Base-by-base conservation (phyloP, 2,329 filamentous ascomycete species). In the Aureobasidium leucospermi region DNA sequence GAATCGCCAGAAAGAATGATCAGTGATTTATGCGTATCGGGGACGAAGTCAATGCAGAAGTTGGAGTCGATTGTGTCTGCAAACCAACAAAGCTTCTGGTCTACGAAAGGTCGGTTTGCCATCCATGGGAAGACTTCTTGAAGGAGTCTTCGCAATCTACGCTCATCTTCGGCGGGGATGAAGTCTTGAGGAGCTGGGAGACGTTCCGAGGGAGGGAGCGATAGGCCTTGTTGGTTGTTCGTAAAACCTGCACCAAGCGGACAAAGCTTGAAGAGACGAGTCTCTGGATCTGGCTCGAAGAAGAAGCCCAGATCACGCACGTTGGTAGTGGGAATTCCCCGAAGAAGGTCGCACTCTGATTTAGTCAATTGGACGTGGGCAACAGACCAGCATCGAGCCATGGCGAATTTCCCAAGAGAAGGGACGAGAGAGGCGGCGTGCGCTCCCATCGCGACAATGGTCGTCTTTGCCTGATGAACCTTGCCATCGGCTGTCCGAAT, bases 221-320 rank as follows among this genome's bases (percentile, higher is more conserved):
- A 77, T 1, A 76, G 71, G 19, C 68, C 77, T 48, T 64, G 66
- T 1, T 82, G 78, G 11, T 78, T 79, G 64, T 83, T 81, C 49
- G 76, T 74, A 62, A 75, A 84, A 0, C 83, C 84, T 0, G 78
- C 80, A 2, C 82, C 82, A 67, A 81, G 77, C 0, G 82, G 81
- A 63, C 82, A 85, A 9, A 87, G 66, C 70, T 86, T 86, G 43
- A 86, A 70, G 5, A 85, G 68, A 28, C 78, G 77, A 0, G 82
- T 85, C 62, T 76, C 75, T 0, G 76, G 78, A 63, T 86, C 83
- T 0, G 84, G 83, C 68, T 86, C 84, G 60, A 86, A 86, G 70
- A 85, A 83, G 23, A 23, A 23, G 23, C 23, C 23, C 23, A 23
- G 23, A 62, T 86, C 84, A 1, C 84, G 78, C 1, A 79, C 79